Evolutionary conservation across 441 rosid genomes (phyloP).

Genomic region (Adansonia gregorii): DNA sequence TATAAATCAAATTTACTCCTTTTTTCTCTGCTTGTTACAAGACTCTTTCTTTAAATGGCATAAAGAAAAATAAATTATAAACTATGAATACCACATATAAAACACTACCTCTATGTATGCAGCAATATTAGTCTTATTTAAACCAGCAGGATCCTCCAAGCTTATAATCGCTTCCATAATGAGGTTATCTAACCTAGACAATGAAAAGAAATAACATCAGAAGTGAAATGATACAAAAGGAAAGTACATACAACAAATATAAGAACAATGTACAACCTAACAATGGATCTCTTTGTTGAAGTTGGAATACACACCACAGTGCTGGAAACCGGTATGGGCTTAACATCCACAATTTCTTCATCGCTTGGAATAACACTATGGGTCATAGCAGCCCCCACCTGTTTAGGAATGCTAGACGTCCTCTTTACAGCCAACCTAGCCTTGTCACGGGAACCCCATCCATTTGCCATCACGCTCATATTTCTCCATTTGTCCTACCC

Average conservation of each 20-base stretch:
- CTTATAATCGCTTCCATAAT: slow-evolving; percentile 81
- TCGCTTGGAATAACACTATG: slow-evolving; percentile 52
- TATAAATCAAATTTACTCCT: background rate
- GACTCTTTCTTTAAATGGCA: background rate
- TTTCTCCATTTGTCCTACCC: slow-evolving; percentile 97
- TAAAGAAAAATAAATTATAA: slow-evolving; percentile 9
- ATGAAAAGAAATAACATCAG: slow-evolving; percentile 21
- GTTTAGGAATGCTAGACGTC: slow-evolving; percentile 48
- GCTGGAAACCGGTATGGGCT: slow-evolving; percentile 49
- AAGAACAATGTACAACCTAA: slow-evolving; percentile 55
- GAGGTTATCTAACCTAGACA: slow-evolving; percentile 77
- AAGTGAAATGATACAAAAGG: background rate
- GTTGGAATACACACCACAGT: slow-evolving; percentile 46
- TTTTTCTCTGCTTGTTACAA: background rate
- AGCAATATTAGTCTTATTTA: slow-evolving; percentile 78
- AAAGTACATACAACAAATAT: no score
- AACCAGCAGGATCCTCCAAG: slow-evolving; percentile 91
- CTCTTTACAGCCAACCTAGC: slow-evolving; percentile 70
- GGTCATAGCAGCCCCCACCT: slow-evolving; percentile 35
- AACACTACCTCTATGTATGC: slow-evolving; percentile 78
- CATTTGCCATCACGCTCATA: slow-evolving; percentile 94
- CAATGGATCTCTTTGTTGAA: slow-evolving; percentile 64
- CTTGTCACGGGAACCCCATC: slow-evolving; percentile 87
- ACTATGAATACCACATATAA: slow-evolving; percentile 12
- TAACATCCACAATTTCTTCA: slow-evolving; percentile 69